Evolutionary conservation across 208 protist genomes (phyloP), one percentile per base, ranked within the genome.

Genomic region (Wallacemonas sp.): DNA sequence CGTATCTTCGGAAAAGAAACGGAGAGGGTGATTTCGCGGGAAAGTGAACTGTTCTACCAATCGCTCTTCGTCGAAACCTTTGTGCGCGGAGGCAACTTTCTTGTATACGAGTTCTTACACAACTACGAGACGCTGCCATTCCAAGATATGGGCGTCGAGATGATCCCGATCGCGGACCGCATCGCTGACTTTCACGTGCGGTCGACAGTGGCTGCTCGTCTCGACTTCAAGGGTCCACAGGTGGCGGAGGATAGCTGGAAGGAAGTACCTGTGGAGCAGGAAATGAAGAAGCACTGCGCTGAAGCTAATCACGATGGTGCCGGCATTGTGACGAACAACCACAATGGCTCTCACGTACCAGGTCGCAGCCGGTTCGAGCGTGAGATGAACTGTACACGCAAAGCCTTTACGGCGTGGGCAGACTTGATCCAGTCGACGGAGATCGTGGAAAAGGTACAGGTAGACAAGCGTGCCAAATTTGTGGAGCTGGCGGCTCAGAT

Each of bases 21-120:
- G 19, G 83, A 96, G 45, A 85, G 87, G 34, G 85, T 96, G 26
- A 91, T 96, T 34, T 93, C 86, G 17, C 84, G 90, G 30, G 86
- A 93, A 62, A 93, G 85, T 56, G 90, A 96, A 71, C 78, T 93
- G 21, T 96, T 96, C 67, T 96, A 94, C 61, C 90, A 96, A 76
- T 91, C 84, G 8, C 74, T 91, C 53, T 94, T 94, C 66, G 66
- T 96, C 21, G 66, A 70, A 1, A 96, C 90, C 15, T 90, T 88
- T 64, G 81, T 86, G 4, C 80, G 82, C 24, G 90, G 87, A 12
- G 46, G 30, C 12, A 96, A 96, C 53, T 94, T 94, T 69, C 72
- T 96, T 9, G 67, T 94, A 22, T 96, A 96, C 75, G 63, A 90
- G 59, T 96, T 80, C 60, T 68, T 96, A 30, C 33, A 81, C 39